These are phyloP conservation scores for Sinapis alba DNA, from an alignment of 441 rosid species.

Conservation along the genomic window DNA sequence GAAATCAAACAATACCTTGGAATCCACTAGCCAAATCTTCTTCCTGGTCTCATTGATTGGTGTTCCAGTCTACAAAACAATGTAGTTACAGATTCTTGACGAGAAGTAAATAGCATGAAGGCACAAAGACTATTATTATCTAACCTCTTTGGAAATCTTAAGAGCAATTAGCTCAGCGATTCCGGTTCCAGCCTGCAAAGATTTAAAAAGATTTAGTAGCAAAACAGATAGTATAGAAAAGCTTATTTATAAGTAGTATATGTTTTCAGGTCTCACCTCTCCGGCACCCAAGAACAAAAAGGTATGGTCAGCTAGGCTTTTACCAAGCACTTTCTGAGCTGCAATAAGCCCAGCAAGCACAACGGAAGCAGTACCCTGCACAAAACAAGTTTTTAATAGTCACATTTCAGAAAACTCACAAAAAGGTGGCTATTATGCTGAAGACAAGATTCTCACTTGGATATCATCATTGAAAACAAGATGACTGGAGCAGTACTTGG, in stretches of 20 bases:
- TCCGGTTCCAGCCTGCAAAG: slow-evolving; percentile 79
- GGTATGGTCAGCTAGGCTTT: slow-evolving; percentile 64
- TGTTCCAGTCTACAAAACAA: slow-evolving; percentile 49
- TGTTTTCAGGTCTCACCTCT: slow-evolving; percentile 53
- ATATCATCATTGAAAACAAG: slow-evolving; percentile 88
- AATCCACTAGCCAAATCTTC: slow-evolving; percentile 89
- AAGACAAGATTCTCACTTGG: slow-evolving; percentile 49
- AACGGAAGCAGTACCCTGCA: slow-evolving; percentile 82
- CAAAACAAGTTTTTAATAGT: neutral
- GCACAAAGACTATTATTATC: neutral
- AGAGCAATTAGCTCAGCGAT: slow-evolving; percentile 85
- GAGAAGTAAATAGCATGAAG: slow-evolving; percentile 2
- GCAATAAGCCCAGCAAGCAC: slow-evolving; percentile 76
- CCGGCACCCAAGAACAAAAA: slow-evolving; percentile 85
- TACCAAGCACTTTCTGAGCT: slow-evolving; percentile 55
- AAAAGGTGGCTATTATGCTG: neutral
- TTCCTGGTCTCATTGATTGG: slow-evolving; percentile 66
- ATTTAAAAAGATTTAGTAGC: slow-evolving; percentile 5
- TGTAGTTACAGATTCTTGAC: slow-evolving; percentile 17
- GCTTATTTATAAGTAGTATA: slow-evolving; percentile 1
- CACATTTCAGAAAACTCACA: neutral
- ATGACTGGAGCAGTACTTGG: slow-evolving; percentile 65
- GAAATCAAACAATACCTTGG: slow-evolving; percentile 52
- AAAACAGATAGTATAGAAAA: neutral
- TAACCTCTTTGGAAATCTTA: slow-evolving; percentile 68